Base-by-base conservation (phyloP, 352 stramenopile genomes). In the Phytophthora aleatoria region DNA sequence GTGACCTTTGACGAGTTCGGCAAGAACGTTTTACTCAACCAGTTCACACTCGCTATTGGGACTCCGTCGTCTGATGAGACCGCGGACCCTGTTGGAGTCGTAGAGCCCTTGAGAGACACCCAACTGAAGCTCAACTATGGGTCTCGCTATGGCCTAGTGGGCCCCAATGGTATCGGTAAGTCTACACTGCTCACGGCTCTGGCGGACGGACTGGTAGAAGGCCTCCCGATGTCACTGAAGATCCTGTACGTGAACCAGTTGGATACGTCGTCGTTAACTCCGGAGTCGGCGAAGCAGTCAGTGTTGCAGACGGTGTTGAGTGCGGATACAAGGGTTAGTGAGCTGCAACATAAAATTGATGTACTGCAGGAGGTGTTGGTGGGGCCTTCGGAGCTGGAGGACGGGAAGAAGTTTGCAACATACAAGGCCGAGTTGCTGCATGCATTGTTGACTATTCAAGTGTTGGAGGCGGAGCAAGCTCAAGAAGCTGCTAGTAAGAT, bases 121-220 rank as follows among this genome's bases (percentile, higher is more conserved):
- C 69, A 90, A 51, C 65, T 94, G 8, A 91, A 89, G 58, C 76
- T 94, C 30, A 85, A 89, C 33, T 88, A 90, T 42, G 85, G 85
- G 10, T 66, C 74, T 35, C 71, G 79, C 27, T 92, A 97, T 74
- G 90, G 91, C 2, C 66, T 98, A 3, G 88, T 98, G 36, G 94
- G 94, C 1, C 89, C 93, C 42, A 87, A 90, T 60, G 77, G 78
- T 3, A 84, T 85, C 42, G 89, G 89, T 50, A 98, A 98, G 68
- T 98, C 93, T 30, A 98, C 95, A 16, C 73, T 99, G 36, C 71
- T 99, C 27, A 94, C 96, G 57, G 87, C 98, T 13, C 88, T 99
- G 65, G 86, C 79, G 10, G 91, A 96, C 27, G 91, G 96, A 67
- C 67, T 98, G 2, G 71, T 87, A 8, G 79, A 88, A 61, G 73